A percentile compares a stretch with the other conserved stretches of the same genome.
Evolutionary conservation across 805 yeast genomes (phyloP).

Genomic region (Candida taoyuanica): DNA sequence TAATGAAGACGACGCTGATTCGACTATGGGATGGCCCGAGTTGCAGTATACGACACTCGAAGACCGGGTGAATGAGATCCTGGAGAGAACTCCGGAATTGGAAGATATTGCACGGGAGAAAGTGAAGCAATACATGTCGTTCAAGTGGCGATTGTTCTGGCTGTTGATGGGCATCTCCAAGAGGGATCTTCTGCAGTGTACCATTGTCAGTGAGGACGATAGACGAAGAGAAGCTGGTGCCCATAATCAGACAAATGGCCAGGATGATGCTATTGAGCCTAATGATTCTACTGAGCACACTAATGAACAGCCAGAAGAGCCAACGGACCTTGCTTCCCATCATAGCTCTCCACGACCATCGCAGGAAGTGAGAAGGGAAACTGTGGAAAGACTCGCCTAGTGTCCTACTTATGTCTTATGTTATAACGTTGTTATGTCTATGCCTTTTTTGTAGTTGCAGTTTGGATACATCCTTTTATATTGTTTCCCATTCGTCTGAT

Average conservation of each 20-base stretch:
- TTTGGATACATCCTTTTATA: no score
- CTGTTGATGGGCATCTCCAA: slow-evolving; percentile 48
- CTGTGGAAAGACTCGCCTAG: slow-evolving; percentile 15
- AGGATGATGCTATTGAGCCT: neutral
- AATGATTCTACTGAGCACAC: slow-evolving; percentile 1
- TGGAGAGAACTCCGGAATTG: slow-evolving; percentile 37
- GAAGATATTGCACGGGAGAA: slow-evolving; percentile 41
- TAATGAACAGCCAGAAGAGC: neutral
- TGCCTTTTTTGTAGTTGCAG: no score
- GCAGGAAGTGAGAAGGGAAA: slow-evolving; percentile 7
- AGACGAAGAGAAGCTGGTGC: slow-evolving; percentile 6
- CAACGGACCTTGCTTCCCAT: no score
- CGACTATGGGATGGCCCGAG: slow-evolving; percentile 28
- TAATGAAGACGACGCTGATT: slow-evolving; percentile 26
- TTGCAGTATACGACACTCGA: slow-evolving; percentile 34
- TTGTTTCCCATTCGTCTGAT: no score
- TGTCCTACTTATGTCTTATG: neutral
- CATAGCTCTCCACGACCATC: neutral
- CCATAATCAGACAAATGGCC: neutral
- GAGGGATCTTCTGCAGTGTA: slow-evolving; percentile 47
- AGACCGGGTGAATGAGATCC: slow-evolving; percentile 39
- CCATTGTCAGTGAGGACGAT: slow-evolving; percentile 30
- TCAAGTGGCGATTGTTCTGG: slow-evolving; percentile 43
- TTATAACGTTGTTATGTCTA: neutral
- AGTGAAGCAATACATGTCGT: slow-evolving; percentile 31